Evolutionary conservation across 225 moss, liverwort and hornwort genomes (phyloP).

Genomic region (Polytrichum commune): DNA sequence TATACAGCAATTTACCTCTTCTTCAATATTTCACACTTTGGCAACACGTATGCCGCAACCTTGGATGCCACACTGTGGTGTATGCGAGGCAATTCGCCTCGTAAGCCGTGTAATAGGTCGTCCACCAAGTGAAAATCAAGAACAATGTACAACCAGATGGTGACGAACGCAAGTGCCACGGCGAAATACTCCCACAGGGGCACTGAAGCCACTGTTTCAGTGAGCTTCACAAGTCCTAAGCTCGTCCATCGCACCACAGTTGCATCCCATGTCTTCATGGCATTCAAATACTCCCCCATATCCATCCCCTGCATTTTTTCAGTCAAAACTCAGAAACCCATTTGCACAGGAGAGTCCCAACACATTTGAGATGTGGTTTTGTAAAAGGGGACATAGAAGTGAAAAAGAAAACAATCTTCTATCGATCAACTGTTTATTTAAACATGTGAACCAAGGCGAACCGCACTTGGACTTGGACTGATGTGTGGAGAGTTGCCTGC

Average conservation of each 20-base stretch:
- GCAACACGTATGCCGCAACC: conserved; percentile 50
- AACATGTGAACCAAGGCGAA: too few species aligned
- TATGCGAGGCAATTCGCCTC: conserved; percentile 62
- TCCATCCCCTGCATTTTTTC: too few species aligned
- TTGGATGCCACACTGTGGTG: conserved; percentile 50
- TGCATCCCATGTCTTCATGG: conserved; percentile 35
- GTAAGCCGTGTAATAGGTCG: conserved; percentile 66
- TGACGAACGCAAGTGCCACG: conserved; percentile 32
- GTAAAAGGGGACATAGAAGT: too few species aligned
- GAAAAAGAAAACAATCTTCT: too few species aligned
- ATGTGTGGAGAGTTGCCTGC: too few species aligned
- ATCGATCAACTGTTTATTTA: too few species aligned
- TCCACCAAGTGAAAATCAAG: conserved; percentile 81
- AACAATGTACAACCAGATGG: conserved; percentile 49
- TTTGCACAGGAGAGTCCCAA: too few species aligned
- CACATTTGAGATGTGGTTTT: too few species aligned
- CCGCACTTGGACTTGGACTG: too few species aligned
- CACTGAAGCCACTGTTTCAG: conserved; percentile 47
- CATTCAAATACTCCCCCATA: conserved; percentile 17
- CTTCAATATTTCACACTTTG: conserved; percentile 63
- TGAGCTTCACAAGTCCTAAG: conserved; percentile 52
- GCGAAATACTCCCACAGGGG: conserved; percentile 66
- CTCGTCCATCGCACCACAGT: conserved; percentile 33
- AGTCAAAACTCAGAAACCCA: too few species aligned
- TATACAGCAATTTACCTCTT: conserved; percentile 36